These are phyloP conservation scores for Pseudevernia furfuracea DNA, from an alignment of 495 filamentous ascomycete species.

Conservation along the genomic window DNA sequence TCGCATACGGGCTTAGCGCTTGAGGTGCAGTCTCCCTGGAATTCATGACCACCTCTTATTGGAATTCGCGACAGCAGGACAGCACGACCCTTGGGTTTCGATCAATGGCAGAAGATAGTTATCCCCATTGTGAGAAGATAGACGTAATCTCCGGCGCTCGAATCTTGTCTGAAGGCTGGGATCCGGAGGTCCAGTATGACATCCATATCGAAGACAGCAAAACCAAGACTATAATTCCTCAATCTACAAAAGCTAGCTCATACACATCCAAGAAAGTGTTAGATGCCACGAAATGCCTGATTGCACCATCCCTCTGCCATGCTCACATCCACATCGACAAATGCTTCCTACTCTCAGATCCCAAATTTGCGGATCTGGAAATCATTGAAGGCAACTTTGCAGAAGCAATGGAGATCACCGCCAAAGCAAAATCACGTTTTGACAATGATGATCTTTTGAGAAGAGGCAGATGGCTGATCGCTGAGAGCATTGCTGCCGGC, in stretches of 20 bases:
- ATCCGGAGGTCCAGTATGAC: slow-evolving; percentile 2
- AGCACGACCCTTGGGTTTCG: too few species aligned
- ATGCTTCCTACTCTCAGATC: slow-evolving; percentile 54
- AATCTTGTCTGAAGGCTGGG: neutral
- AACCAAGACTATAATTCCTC: slow-evolving; percentile 3
- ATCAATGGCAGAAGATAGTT: neutral
- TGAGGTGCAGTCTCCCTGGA: too few species aligned
- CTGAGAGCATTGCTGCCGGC: slow-evolving; percentile 57
- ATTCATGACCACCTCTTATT: too few species aligned
- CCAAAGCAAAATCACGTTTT: slow-evolving; percentile 55
- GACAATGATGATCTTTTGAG: slow-evolving; percentile 49
- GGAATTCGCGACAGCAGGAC: neutral
- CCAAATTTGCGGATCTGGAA: slow-evolving; percentile 51
- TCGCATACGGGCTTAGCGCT: too few species aligned
- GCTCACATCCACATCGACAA: slow-evolving; percentile 75
- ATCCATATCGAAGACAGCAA: slow-evolving; percentile 3
- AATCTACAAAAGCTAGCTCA: neutral
- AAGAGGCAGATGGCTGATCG: slow-evolving; percentile 57
- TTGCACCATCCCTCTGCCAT: slow-evolving; percentile 59
- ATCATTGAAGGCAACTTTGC: slow-evolving; percentile 53
- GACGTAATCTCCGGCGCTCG: slow-evolving; percentile 8
- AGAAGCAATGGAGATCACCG: slow-evolving; percentile 58
- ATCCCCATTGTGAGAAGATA: neutral
- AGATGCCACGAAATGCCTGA: slow-evolving; percentile 28
- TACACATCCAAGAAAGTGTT: slow-evolving; percentile 6